Evolutionary conservation across 2,329 filamentous ascomycete species (phyloP).

Genomic region (Mycosphaerella sp.): DNA sequence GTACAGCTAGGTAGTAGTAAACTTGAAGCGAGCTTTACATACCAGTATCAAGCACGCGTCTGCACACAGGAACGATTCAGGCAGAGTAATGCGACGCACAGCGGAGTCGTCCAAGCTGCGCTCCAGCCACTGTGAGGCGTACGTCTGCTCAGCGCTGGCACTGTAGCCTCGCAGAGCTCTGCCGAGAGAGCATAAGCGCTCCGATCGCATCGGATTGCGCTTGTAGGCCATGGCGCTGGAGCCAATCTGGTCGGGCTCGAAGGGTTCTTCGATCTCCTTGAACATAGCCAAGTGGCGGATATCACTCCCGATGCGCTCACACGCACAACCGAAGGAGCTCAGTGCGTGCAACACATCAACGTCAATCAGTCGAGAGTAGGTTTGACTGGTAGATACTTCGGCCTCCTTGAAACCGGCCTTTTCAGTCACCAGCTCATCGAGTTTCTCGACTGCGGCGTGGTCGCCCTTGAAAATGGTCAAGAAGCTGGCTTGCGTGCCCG

Average conservation of each 20-base stretch:
- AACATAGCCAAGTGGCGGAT: slow-evolving; percentile 66
- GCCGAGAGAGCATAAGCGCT: slow-evolving; percentile 55
- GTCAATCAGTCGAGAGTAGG: slow-evolving; percentile 77
- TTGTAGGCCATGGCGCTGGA: slow-evolving; percentile 63
- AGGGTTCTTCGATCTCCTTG: slow-evolving; percentile 83
- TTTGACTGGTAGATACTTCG: slow-evolving; percentile 64
- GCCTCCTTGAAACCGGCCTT: slow-evolving; percentile 59
- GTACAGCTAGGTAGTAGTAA: too few species aligned
- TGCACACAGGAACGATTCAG: slow-evolving; percentile 44
- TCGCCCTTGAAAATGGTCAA: slow-evolving; percentile 60
- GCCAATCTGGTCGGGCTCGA: slow-evolving; percentile 73
- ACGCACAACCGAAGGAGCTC: slow-evolving; percentile 69
- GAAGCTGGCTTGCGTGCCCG: slow-evolving; percentile 73
- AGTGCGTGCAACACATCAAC: slow-evolving; percentile 74
- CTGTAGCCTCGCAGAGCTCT: slow-evolving; percentile 47
- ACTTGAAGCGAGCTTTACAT: slow-evolving; percentile 1
- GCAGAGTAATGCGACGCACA: slow-evolving; percentile 52
- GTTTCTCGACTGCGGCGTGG: slow-evolving; percentile 53
- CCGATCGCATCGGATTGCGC: slow-evolving; percentile 54
- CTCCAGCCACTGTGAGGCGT: slow-evolving; percentile 68
- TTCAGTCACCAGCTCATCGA: slow-evolving; percentile 58
- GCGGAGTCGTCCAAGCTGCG: slow-evolving; percentile 71
- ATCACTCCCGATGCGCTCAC: slow-evolving; percentile 65
- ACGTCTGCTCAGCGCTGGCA: slow-evolving; percentile 58
- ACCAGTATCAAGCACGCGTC: slow-evolving; percentile 56